Evolutionary conservation across 768 basidiomycete genomes (phyloP).

Genomic region (Tylopilus sp.): DNA sequence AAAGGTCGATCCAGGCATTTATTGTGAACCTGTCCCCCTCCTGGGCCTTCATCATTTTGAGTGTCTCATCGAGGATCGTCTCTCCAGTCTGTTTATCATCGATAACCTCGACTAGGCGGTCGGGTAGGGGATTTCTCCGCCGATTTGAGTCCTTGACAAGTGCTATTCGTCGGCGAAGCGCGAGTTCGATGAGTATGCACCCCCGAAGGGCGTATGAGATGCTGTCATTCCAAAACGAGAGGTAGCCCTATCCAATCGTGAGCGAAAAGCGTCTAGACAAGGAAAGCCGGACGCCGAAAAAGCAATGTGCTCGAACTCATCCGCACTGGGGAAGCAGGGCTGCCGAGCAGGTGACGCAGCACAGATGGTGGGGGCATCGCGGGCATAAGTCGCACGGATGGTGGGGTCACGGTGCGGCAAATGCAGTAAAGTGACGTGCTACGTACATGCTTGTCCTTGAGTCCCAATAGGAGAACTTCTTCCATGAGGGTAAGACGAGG

Average conservation of each 20-base stretch:
- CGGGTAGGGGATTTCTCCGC: conserved; percentile 71
- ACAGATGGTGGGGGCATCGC: conserved; percentile 19
- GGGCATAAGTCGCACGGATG: conserved; percentile 6
- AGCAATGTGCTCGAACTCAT: conserved; percentile 2
- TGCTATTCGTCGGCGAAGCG: conserved; percentile 90
- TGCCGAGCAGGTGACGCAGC: not conserved
- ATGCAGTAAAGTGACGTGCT: not conserved
- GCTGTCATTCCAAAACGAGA: conserved; percentile 99
- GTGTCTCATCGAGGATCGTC: conserved; percentile 91
- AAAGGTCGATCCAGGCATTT: conserved; percentile 91
- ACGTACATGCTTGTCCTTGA: conserved; percentile 94
- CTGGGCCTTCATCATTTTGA: conserved; percentile 91
- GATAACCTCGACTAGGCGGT: conserved; percentile 86
- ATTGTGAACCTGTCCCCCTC: conserved; percentile 56
- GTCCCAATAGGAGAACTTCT: conserved; percentile 87
- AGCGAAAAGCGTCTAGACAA: conserved; percentile 5
- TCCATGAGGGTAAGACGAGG: conserved; percentile 94
- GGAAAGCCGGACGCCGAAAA: conserved; percentile 20
- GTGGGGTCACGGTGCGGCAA: conserved; percentile 3
- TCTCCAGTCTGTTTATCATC: conserved; percentile 93
- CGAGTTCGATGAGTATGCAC: conserved; percentile 95
- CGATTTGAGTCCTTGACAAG: conserved; percentile 78
- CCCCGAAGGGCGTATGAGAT: conserved; percentile 99
- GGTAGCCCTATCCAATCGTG: conserved; percentile 61
- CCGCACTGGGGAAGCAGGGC: not conserved